phyloP scores from a whole-genome alignment of 768 basidiomycete species.

The Mycena kentingensis region DNA sequence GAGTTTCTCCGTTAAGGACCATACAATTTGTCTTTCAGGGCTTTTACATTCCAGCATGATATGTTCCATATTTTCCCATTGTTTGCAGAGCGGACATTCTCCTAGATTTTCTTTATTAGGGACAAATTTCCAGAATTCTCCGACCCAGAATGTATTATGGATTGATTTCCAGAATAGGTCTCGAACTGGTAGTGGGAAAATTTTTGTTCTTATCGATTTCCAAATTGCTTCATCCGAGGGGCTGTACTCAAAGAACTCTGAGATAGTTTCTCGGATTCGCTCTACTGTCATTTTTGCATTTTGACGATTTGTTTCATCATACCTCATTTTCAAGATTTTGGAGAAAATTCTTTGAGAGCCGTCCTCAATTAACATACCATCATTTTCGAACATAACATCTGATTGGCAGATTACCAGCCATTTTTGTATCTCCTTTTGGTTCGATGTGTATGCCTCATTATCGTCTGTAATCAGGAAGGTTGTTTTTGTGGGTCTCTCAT shows the following conservation, averaged over 20 bases:
- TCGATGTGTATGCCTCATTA: too few relatives aligned
- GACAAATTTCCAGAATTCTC: constrained; percentile 17
- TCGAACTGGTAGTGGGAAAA: not conserved
- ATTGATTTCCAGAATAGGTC: constrained; percentile 11
- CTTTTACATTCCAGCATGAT: constrained; percentile 11
- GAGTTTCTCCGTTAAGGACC: constrained; percentile 3
- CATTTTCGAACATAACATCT: not conserved
- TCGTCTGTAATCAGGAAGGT: not conserved
- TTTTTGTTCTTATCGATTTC: not conserved
- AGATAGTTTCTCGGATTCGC: not conserved
- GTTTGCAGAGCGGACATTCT: constrained; percentile 12
- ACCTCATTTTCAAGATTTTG: not conserved
- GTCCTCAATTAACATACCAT: not conserved
- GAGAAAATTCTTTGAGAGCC: not conserved
- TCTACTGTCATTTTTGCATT: not conserved
- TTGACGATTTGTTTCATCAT: not conserved
- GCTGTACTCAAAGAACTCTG: not conserved
- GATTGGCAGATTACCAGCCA: not conserved
- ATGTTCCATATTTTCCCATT: constrained; percentile 10
- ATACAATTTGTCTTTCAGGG: not conserved
- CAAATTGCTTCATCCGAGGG: constrained; percentile 3
- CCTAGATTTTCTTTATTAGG: constrained; percentile 12
- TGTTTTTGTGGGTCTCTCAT: not conserved
- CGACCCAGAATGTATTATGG: constrained; percentile 5
- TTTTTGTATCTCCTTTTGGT: not conserved